A percentile compares a stretch with the other conserved stretches of the same genome.
Conservation (phyloP, 257 asterid genomes). For the Catharanthus roseus region DNA sequence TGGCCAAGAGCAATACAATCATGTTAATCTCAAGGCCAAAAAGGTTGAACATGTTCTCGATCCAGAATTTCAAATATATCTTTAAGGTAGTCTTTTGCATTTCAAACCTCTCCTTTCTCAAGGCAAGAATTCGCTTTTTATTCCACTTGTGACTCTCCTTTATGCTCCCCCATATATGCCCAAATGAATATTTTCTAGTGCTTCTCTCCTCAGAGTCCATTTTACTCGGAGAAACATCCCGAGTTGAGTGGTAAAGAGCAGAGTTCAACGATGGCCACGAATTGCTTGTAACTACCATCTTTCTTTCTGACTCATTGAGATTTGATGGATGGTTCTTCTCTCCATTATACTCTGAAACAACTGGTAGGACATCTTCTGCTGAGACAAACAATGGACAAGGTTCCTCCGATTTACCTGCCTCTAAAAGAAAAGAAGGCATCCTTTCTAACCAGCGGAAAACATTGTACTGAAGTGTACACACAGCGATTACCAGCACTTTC, state of each 20-base stretch:
- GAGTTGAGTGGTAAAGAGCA: conserved; percentile 35
- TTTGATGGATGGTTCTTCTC: conserved; percentile 35
- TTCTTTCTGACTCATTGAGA: conserved; percentile 40
- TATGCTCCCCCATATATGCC: conserved; percentile 80
- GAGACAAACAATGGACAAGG: conserved; percentile 91
- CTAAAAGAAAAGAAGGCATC: conserved; percentile 49
- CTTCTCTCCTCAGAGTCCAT: conserved; percentile 27
- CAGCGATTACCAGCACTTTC: conserved; percentile 83
- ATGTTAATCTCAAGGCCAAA: conserved; percentile 97
- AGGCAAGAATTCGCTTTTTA: conserved; percentile 52
- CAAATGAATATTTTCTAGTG: conserved; percentile 49
- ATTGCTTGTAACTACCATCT: conserved; percentile 34
- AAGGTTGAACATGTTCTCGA: conserved; percentile 92
- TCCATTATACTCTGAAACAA: conserved; percentile 36
- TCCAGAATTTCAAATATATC: conserved; percentile 91
- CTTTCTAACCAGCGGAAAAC: conserved; percentile 82
- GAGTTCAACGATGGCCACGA: conserved; percentile 52
- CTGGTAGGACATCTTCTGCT: conserved; percentile 45
- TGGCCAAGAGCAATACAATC: conserved; percentile 78
- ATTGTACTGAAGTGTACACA: conserved; percentile 89
- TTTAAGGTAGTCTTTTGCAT: conserved; percentile 77
- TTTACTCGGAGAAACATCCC: conserved; percentile 33
- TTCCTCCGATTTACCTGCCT: conserved; percentile 58
- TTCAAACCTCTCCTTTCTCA: conserved; percentile 87
- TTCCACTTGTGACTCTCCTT: conserved; percentile 88